Percentiles rank a stretch among this genome's conserved stretches.
These are phyloP conservation scores for Sesbania bispinosa DNA, from an alignment of 306 rosid species.

Conservation along the genomic window DNA sequence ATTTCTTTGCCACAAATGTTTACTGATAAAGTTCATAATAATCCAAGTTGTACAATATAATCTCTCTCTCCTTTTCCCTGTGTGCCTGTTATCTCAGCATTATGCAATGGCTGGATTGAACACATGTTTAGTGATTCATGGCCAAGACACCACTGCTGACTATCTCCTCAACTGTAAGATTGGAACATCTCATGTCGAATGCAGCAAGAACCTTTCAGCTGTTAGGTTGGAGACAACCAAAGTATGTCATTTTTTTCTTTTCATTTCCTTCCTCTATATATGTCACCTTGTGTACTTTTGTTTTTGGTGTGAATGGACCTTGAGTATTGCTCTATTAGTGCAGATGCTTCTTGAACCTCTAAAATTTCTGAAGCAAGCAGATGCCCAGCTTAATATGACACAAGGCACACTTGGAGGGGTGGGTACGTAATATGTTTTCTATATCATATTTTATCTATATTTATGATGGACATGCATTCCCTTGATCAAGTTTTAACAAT, in stretches of 20 bases:
- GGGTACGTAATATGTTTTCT: slow-evolving; percentile 54
- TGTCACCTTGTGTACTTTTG: background rate
- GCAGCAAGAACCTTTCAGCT: slow-evolving; percentile 75
- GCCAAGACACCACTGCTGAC: slow-evolving; percentile 87
- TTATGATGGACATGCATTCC: slow-evolving; percentile 7
- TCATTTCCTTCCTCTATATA: slow-evolving; percentile 17
- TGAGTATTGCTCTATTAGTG: slow-evolving; percentile 17
- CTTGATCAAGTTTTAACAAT: background rate
- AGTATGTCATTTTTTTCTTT: slow-evolving; percentile 42
- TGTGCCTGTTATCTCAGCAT: slow-evolving; percentile 52
- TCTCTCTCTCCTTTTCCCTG: background rate
- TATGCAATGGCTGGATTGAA: slow-evolving; percentile 80
- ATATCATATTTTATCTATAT: slow-evolving; percentile 11
- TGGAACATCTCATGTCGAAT: slow-evolving; percentile 61
- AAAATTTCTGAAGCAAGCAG: slow-evolving; percentile 76
- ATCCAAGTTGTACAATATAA: background rate
- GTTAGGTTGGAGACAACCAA: slow-evolving; percentile 91
- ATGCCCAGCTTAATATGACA: slow-evolving; percentile 75
- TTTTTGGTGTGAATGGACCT: slow-evolving; percentile 7
- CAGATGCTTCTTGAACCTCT: slow-evolving; percentile 93
- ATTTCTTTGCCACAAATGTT: background rate
- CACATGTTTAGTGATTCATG: slow-evolving; percentile 81
- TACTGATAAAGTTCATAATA: background rate
- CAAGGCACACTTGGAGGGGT: slow-evolving; percentile 95
- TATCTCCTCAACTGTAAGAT: slow-evolving; percentile 77